Conservation (phyloP, 768 basidiomycete species). For the Podaxis sp. region DNA sequence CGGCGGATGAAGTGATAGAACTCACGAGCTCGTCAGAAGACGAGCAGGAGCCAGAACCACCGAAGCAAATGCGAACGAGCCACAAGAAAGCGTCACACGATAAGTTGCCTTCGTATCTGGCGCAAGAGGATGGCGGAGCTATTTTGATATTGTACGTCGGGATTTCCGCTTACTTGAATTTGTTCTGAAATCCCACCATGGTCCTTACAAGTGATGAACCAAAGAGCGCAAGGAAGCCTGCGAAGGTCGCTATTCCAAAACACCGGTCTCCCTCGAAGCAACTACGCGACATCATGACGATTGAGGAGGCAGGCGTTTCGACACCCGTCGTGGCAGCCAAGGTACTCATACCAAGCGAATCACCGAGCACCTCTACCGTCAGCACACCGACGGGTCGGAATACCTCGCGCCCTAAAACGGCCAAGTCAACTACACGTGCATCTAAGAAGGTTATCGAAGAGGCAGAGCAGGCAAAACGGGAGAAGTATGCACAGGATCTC, state of each 20-base stretch:
- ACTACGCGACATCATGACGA: neutral
- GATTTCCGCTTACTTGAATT: neutral
- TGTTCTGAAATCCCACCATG: neutral
- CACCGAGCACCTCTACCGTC: neutral
- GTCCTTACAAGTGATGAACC: conserved; percentile 44
- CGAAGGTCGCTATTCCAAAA: conserved; percentile 22
- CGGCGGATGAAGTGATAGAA: conserved; percentile 4
- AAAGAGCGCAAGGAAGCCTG: conserved; percentile 45
- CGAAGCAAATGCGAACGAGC: neutral
- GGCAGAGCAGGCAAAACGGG: conserved; percentile 44
- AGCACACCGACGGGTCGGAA: neutral
- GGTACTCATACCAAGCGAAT: neutral
- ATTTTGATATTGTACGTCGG: conserved; percentile 32
- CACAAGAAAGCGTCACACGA: neutral
- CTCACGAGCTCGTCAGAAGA: conserved; percentile 6
- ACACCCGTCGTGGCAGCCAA: neutral
- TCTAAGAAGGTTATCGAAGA: conserved; percentile 42
- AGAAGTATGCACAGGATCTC: conserved; percentile 55
- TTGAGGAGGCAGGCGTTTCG: conserved; percentile 18
- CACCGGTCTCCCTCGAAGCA: conserved; percentile 1
- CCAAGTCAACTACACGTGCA: conserved; percentile 22
- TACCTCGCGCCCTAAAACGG: neutral
- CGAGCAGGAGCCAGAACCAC: neutral
- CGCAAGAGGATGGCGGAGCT: conserved; percentile 25
- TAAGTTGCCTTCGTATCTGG: neutral